Evolutionary conservation across 148 eudicot species (phyloP).

Genomic region (Diospyros lotus): DNA sequence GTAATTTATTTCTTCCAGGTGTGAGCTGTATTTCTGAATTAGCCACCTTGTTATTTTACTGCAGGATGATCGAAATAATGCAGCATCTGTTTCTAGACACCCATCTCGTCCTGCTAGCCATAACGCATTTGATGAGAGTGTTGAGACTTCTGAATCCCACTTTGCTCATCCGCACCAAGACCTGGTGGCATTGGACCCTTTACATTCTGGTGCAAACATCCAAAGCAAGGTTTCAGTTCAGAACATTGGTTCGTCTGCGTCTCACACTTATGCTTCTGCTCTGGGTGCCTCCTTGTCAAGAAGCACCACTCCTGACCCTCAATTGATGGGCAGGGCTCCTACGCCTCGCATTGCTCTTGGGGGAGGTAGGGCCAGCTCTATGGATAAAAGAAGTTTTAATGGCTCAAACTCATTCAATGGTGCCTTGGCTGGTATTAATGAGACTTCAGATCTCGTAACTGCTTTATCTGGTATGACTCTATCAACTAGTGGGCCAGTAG

Average conservation of each 20-base stretch:
- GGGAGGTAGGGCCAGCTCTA: slow-evolving; percentile 48
- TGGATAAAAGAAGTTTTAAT: slow-evolving; percentile 49
- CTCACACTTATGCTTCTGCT: slow-evolving; percentile 76
- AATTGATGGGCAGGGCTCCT: slow-evolving; percentile 54
- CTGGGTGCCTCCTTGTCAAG: slow-evolving; percentile 67
- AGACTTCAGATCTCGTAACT: slow-evolving; percentile 42
- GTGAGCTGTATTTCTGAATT: neutral
- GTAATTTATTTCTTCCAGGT: neutral
- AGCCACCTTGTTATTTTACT: neutral
- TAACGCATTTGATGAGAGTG: slow-evolving; percentile 43
- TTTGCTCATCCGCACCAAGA: slow-evolving; percentile 49
- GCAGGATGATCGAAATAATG: slow-evolving; percentile 64
- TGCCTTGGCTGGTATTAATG: slow-evolving; percentile 29
- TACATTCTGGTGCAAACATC: slow-evolving; percentile 29
- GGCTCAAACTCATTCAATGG: slow-evolving; percentile 39
- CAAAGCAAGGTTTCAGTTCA: slow-evolving; percentile 31
- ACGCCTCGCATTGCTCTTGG: slow-evolving; percentile 77
- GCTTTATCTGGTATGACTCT: slow-evolving; percentile 65
- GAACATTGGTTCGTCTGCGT: slow-evolving; percentile 33
- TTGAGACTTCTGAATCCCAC: slow-evolving; percentile 44
- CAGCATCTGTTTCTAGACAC: slow-evolving; percentile 40
- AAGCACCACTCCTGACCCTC: slow-evolving; percentile 76
- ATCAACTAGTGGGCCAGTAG: slow-evolving; percentile 36
- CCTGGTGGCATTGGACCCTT: slow-evolving; percentile 37
- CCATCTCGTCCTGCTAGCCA: slow-evolving; percentile 71